phyloP scores from a whole-genome alignment of 192 early-diverging fungal genomes.

The Gryganskiella cystojenkinii region DNA sequence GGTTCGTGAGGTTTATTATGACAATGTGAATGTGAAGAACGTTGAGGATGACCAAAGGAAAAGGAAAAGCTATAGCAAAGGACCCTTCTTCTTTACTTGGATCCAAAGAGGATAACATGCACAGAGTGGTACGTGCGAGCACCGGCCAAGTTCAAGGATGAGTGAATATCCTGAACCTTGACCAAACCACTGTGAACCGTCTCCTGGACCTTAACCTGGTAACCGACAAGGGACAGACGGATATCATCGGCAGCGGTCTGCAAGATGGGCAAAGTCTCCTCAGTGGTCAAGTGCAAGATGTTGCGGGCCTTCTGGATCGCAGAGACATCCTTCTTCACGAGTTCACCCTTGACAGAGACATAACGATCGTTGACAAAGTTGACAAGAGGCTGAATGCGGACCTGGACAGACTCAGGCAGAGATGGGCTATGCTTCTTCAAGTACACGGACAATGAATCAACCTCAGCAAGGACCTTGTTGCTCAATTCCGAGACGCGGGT shows the following conservation, averaged over 20 bases:
- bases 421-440: slow-evolving; percentile 54
- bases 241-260: slow-evolving; percentile 55
- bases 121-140: slow-evolving; percentile 37
- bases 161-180: slow-evolving; percentile 37
- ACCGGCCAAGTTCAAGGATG: slow-evolving; percentile 25
- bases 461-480: slow-evolving; percentile 30
- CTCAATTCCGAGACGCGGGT: slow-evolving; percentile 41
- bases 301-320: slow-evolving; percentile 65
- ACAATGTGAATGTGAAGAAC: too few species aligned
- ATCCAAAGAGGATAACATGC: slow-evolving; percentile 34
- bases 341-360: slow-evolving; percentile 58
- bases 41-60: not conserved
- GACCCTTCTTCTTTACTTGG: slow-evolving; percentile 31
- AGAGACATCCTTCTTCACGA: slow-evolving; percentile 54
- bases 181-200: slow-evolving; percentile 24
- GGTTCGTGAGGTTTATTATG: too few species aligned
- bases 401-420: slow-evolving; percentile 57
- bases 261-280: slow-evolving; percentile 61
- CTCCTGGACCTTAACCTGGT: slow-evolving; percentile 49
- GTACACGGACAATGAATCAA: slow-evolving; percentile 55
- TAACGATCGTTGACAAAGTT: slow-evolving; percentile 60
- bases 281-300: slow-evolving; percentile 59
- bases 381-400: slow-evolving; percentile 55
- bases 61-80: too few species aligned
- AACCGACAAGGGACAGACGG: slow-evolving; percentile 39